Evolutionary conservation across 192 early-diverging fungal genomes (phyloP).

Genomic region (Gorgonomyces haynaldii): DNA sequence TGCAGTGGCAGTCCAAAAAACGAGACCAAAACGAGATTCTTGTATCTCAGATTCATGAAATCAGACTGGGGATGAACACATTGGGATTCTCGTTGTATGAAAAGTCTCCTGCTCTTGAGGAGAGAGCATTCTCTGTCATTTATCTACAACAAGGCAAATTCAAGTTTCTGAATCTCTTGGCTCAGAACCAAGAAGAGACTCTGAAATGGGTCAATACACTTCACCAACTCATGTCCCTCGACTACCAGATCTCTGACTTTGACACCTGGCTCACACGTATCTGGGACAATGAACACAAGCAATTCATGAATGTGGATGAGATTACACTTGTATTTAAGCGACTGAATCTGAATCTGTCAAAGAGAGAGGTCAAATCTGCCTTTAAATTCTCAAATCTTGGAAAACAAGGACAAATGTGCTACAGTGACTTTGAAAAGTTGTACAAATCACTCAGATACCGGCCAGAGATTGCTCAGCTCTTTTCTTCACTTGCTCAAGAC

Average conservation of each 20-base stretch:
- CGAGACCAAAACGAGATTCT: too few species aligned
- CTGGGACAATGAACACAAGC: constrained; percentile 29
- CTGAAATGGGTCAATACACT: constrained; percentile 34
- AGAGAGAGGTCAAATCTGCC: constrained; percentile 42
- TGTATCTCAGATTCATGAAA: too few species aligned
- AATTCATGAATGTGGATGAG: constrained; percentile 29
- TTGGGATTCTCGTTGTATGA: constrained; percentile 37
- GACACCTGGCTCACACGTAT: constrained; percentile 26
- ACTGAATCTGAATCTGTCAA: constrained; percentile 57
- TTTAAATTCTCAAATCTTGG: constrained; percentile 45
- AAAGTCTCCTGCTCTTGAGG: constrained; percentile 25
- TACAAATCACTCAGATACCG: constrained; percentile 49
- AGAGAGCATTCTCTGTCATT: constrained; percentile 38
- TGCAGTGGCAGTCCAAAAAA: too few species aligned
- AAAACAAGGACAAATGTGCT: constrained; percentile 36
- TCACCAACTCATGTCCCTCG: constrained; percentile 31
- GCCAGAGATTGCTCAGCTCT: constrained; percentile 47
- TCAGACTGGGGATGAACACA: constrained; percentile 46
- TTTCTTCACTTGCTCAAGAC: constrained; percentile 24
- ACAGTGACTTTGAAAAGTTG: constrained; percentile 46
- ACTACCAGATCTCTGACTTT: constrained; percentile 11
- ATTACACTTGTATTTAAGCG: constrained; percentile 31
- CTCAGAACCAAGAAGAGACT: constrained; percentile 24
- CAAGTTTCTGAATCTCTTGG: constrained; percentile 43
- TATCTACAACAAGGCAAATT: constrained; percentile 31